Evolutionary conservation across 768 basidiomycete species (phyloP), one percentile per base, ranked within the genome.

Genomic region (Phlegmacium glaucopus): DNA sequence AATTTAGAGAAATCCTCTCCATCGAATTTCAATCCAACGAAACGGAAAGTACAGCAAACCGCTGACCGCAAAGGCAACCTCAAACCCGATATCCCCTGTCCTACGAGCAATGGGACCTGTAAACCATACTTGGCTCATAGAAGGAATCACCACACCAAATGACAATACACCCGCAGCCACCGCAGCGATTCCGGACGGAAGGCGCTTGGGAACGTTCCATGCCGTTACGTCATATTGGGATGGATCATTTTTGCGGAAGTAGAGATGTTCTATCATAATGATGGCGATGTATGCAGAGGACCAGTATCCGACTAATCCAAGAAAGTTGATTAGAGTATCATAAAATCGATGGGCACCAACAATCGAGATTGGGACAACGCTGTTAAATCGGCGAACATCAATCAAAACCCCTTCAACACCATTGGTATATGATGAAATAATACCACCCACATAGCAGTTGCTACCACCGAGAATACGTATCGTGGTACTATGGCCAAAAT

Each of bases 21-120:
- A 52, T 18, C 60, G 69, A 26, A 74, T 67, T 57, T 82, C 80
- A 25, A 79, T 37, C 51, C 59, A 70, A 47, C 87, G 68, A 28
- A 87, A 69, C 2, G 78, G 78, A 4, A 80, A 13, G 59, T 88
- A 89, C 32, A 83, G 62, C 9, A 86, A 30, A 9, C 59, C 71
- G 6, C 79, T 75, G 2, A 77, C 60, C 1, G 65, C 71, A 55
- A 88, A 82, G 2, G 85, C 84, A 18, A 87, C 62, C 62, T 89
- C 87, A 51, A 91, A 88, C n/a, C 87, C 89, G 47, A 92, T 82
- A 65, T 92, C 90, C 1, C 90, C 90, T 13, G 86, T 75, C 7
- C 51, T 70, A 51, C 68, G 59, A 9, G 83, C 90, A 38, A 91
- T 82, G 6, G 88, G 88, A 1, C 90, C 90, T 0, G 72, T 69